Evolutionary conservation across 2,329 filamentous ascomycete species (phyloP).

Genomic region (Raffaelea deltoideospora): DNA sequence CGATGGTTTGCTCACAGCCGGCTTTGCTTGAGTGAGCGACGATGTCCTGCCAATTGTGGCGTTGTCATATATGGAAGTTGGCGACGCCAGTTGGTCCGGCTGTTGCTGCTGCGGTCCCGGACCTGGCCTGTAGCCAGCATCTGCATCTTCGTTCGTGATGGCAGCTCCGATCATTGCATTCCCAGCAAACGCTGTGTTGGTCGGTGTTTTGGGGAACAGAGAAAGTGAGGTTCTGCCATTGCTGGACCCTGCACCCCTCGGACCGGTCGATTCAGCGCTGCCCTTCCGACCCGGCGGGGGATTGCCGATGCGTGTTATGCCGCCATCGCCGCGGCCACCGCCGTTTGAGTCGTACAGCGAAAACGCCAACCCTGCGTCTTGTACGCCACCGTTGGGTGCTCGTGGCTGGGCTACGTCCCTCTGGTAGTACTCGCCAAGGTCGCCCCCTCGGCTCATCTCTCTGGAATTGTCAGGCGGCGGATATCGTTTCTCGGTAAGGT

Average conservation of each 20-base stretch:
- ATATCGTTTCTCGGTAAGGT: too few species aligned
- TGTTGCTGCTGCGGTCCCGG: too few species aligned
- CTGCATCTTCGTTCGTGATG: neutral
- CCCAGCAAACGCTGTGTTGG: neutral
- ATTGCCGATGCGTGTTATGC: constrained; percentile 3
- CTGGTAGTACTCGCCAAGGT: too few species aligned
- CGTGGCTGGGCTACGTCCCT: too few species aligned
- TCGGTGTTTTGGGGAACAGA: constrained; percentile 12
- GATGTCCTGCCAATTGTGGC: constrained; percentile 1
- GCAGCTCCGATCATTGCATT: neutral
- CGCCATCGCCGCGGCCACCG: constrained; percentile 6
- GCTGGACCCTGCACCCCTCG: neutral
- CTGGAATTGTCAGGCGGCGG: too few species aligned
- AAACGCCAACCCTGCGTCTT: constrained; percentile 10
- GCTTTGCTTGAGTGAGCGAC: constrained; percentile 3
- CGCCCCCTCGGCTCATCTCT: too few species aligned
- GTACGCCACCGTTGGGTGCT: too few species aligned
- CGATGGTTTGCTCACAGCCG: constrained; percentile 3
- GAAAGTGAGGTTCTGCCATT: constrained; percentile 8
- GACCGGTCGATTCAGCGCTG: constrained; percentile 1
- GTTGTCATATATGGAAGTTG: constrained; percentile 4
- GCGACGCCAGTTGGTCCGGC: neutral
- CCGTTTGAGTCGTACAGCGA: too few species aligned
- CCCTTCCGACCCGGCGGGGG: constrained; percentile 5
- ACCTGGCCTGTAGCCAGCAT: too few species aligned